Percentiles rank a stretch among this genome's conserved stretches.
Evolutionary conservation across 495 filamentous ascomycete species (phyloP).

Genomic region (Tuber calosporum): DNA sequence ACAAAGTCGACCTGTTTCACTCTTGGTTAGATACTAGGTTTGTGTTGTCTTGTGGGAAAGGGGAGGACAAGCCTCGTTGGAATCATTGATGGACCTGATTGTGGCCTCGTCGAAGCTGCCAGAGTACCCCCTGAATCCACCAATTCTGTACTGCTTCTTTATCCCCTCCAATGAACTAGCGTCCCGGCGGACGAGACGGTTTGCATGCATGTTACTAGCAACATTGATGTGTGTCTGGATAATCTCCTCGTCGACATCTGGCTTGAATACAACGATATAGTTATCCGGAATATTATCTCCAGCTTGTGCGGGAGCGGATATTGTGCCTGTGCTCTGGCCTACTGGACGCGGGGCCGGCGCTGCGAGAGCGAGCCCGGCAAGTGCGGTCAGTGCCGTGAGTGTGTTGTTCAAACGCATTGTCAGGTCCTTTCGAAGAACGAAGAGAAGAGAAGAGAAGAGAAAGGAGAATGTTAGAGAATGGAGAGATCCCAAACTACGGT

Average conservation of each 20-base stretch:
- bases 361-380: slow-evolving; percentile 22
- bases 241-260: slow-evolving; percentile 40
- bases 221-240: slow-evolving; percentile 43
- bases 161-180: slow-evolving; percentile 32
- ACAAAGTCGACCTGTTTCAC: slow-evolving; percentile 43
- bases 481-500: too few relatives aligned
- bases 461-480: too few relatives aligned
- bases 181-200: slow-evolving; percentile 25
- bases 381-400: slow-evolving; percentile 14
- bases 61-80: slow-evolving; percentile 20
- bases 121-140: slow-evolving; percentile 44
- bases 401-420: slow-evolving; percentile 20
- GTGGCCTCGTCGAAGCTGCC: slow-evolving; percentile 43
- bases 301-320: slow-evolving; percentile 8
- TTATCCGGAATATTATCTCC: slow-evolving; percentile 45
- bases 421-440: not conserved
- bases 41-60: not conserved
- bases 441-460: too few relatives aligned
- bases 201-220: slow-evolving; percentile 20
- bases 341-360: slow-evolving; percentile 12
- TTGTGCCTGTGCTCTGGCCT: not conserved
- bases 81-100: slow-evolving; percentile 42
- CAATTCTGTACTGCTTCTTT: slow-evolving; percentile 43
- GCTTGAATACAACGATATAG: slow-evolving; percentile 52
- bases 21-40: slow-evolving; percentile 9